These are phyloP conservation scores for Casuarina glauca DNA, from an alignment of 306 rosid species.

Conservation along the genomic window DNA sequence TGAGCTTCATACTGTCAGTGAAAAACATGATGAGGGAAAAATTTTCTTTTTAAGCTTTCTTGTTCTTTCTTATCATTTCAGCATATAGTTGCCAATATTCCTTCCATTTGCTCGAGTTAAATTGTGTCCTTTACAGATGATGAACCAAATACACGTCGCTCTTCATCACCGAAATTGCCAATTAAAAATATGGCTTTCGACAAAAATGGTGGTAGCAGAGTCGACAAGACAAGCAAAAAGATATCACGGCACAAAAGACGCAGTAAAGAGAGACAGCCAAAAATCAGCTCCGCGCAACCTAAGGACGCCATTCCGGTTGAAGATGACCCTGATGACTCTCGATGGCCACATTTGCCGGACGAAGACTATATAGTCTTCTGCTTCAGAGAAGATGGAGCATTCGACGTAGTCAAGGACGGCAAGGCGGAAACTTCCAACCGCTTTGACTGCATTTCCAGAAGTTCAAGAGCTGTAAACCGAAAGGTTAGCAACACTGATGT, in stretches of 20 bases:
- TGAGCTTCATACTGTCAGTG: neutral
- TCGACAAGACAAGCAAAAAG: slow-evolving; percentile 13
- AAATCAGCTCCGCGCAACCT: slow-evolving; percentile 19
- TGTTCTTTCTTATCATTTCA: neutral
- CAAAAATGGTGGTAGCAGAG: slow-evolving; percentile 14
- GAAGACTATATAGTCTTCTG: slow-evolving; percentile 67
- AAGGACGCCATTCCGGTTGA: slow-evolving; percentile 19
- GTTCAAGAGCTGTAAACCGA: slow-evolving; percentile 42
- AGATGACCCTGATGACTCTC: slow-evolving; percentile 31
- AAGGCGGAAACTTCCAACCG: slow-evolving; percentile 21
- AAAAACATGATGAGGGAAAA: too few species aligned
- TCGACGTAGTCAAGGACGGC: slow-evolving; percentile 49
- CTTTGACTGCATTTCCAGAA: slow-evolving; percentile 26
- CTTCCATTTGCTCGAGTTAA: neutral
- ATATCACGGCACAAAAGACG: slow-evolving; percentile 23
- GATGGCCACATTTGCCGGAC: slow-evolving; percentile 40
- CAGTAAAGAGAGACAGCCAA: slow-evolving; percentile 15
- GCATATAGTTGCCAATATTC: neutral
- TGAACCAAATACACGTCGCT: neutral
- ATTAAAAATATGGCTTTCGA: slow-evolving; percentile 31
- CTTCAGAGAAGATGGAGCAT: slow-evolving; percentile 54
- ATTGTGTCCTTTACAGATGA: slow-evolving; percentile 29
- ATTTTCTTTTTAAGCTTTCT: neutral
- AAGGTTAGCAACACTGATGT: slow-evolving; percentile 42
- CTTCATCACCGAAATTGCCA: slow-evolving; percentile 19